Base-by-base conservation (phyloP, 495 filamentous ascomycete genomes). In the Penicillium crystallinum region DNA sequence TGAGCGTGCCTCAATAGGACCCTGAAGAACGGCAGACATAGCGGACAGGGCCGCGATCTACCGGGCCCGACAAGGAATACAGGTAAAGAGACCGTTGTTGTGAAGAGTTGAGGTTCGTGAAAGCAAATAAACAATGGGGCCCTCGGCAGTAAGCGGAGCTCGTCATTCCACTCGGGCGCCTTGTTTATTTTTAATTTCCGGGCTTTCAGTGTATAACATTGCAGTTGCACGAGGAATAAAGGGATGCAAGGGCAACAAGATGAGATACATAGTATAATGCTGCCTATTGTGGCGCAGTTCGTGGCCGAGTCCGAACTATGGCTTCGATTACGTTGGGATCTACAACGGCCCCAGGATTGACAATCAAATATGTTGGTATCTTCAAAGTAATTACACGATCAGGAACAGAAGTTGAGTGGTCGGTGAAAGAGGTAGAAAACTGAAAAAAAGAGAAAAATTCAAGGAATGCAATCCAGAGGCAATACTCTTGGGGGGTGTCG, bases 1-100 rank as follows among this genome's bases (percentile, higher is more conserved):
- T 21, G 92, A 97, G 53, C 82, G 81, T 48, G 91, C 92, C 71
- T 95, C 87, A 30, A 91, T 74, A 37, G 80, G 73, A 12, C 69
- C 65, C 40, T 69, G 65, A 41, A 35, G 46, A 39, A 53, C 34
- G 11, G 46, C 57, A 44, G 60, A 55, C 63, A 63, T 61, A 43
- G 27, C 36, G 45, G 54, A 48, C 57, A 36, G 51, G 62, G 57
- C 58, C 55, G 52, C 62, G 55, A 51, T 68, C 59, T 51, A 61
- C 62, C 58, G 63, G 52, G 54, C 62, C 64, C 54, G 52, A 49
- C 37, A 35, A 23, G 25, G 27, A 48, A 29, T 9, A 10, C 19
- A 47, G 22, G 6, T 23, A 18, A 23, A n/a, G 43, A 47, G 57
- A 45, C 33, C 42, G 37, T 17, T 38, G 35, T 39, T 29, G 43